Evolutionary conservation across 495 filamentous ascomycete genomes (phyloP), one percentile per base, ranked within the genome.

Genomic region (Xylaria curta): DNA sequence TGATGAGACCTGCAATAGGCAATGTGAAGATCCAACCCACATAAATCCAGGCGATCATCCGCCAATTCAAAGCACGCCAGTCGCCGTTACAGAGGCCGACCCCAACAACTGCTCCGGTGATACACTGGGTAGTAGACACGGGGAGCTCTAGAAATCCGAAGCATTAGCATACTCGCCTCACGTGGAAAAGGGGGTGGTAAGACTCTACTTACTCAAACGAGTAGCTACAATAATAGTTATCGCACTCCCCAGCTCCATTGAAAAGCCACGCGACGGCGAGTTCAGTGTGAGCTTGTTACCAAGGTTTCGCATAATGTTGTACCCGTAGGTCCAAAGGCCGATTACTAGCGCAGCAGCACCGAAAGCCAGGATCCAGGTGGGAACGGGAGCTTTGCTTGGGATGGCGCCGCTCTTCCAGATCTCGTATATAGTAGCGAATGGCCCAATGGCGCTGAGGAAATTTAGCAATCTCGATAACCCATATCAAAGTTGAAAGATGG

Each of bases 151-250:
- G 1, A 33, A 38, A 36, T 13, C 6, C 56, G 31, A 3, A n/a
- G 7, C 6, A 19, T 6, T 56, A 36, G 42, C 28, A 1, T 31
- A 31, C 28, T 31, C 28, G 3, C 28, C 3, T 1, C 28, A 26
- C 6, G 7, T 9, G 3, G 3, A 12, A 51, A 12, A 13, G 49
- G 19, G 24, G 26, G 8, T 13, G 33, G 74, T 76, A 46, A n/a
- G n/a, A 7, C 10, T 51, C 46, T 78, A 70, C 66, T 76, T 63
- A 81, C 80, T 38, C 36, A 38, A 9, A 24, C 87, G 81, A 17
- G 87, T 90, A 44, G 89, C 89, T n/a, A 93, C 74, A 53, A 93
- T 83, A 60, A 93, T 87, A 13, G 91, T 91, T 73, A 91, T 85
- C 53, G 89, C 91, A 0, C 89, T 86, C 19, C 91, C 91, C 0